phyloP scores from a whole-genome alignment of 2,329 filamentous ascomycete genomes.

The Cladophialophora yegresii region DNA sequence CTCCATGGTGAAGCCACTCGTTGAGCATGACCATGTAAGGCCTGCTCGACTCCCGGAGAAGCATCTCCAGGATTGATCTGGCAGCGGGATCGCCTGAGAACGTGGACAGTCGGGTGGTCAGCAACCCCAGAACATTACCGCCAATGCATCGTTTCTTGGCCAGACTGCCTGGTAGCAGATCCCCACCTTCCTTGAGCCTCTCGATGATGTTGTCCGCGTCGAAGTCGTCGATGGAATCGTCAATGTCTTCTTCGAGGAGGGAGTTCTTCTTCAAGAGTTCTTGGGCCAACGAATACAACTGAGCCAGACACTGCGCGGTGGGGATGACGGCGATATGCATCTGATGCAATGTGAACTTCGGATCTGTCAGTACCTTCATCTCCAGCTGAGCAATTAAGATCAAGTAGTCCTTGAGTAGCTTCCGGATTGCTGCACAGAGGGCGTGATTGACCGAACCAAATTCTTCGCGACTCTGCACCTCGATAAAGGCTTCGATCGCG shows the following conservation, averaged over 20 bases:
- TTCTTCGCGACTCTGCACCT: constrained; percentile 88
- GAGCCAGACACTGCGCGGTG: constrained; percentile 86
- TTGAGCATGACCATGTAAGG: constrained; percentile 99
- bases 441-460: constrained; percentile 96
- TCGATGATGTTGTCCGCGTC: constrained; percentile 93
- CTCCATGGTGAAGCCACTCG: constrained; percentile 95
- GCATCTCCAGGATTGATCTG: constrained; percentile 73
- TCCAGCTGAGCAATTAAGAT: constrained; percentile 91
- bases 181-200: constrained; percentile 81
- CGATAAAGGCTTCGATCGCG: constrained; percentile 87
- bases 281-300: constrained; percentile 82
- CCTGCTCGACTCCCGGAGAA: constrained; percentile 83
- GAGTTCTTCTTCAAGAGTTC: constrained; percentile 87
- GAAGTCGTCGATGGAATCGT: constrained; percentile 70
- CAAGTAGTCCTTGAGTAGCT: constrained; percentile 88
- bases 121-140: constrained; percentile 85
- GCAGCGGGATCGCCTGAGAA: constrained; percentile 95
- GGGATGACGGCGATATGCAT: constrained; percentile 89
- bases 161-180: constrained; percentile 75
- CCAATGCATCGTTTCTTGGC: constrained; percentile 94
- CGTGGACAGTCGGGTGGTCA: constrained; percentile 79
- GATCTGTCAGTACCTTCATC: constrained; percentile 85
- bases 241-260: constrained; percentile 75
- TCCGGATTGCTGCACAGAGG: constrained; percentile 90
- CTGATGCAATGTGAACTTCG: constrained; percentile 87